A percentile compares a stretch with the other conserved stretches of the same genome.
These are phyloP conservation scores for Sporothrix dimorphospora DNA, from an alignment of 2,329 filamentous ascomycete genomes.

Conservation along the genomic window DNA sequence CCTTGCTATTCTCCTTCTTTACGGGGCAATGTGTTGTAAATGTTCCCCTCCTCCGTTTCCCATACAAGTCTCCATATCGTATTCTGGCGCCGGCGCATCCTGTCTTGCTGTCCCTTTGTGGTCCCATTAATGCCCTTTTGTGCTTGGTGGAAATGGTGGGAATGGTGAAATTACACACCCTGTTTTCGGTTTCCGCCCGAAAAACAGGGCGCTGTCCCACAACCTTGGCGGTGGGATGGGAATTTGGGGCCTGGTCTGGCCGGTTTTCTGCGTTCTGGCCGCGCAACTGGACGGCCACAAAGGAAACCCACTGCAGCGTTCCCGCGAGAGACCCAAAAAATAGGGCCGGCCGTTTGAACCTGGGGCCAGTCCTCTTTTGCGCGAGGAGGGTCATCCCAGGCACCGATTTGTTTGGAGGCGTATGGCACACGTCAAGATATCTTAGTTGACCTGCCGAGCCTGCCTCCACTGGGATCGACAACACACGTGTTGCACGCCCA, in stretches of 20 bases:
- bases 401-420: background rate
- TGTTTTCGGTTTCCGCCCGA: slow-evolving; percentile 3
- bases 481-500: background rate
- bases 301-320: background rate
- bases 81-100: background rate
- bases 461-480: background rate
- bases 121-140: background rate
- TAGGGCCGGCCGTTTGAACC: slow-evolving; percentile 4
- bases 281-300: background rate
- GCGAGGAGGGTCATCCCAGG: background rate
- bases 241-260: background rate
- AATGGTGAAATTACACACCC: background rate
- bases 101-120: background rate
- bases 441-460: background rate
- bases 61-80: background rate
- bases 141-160: background rate
- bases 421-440: background rate
- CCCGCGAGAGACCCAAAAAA: background rate
- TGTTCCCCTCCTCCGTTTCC: background rate
- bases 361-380: background rate
- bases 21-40: background rate
- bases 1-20: background rate
- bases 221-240: slow-evolving; percentile 25
- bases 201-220: slow-evolving; percentile 23
- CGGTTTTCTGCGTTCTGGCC: background rate